Base-by-base conservation (phyloP, 139 green algal species). In the Chlorella sorokiniana region DNA sequence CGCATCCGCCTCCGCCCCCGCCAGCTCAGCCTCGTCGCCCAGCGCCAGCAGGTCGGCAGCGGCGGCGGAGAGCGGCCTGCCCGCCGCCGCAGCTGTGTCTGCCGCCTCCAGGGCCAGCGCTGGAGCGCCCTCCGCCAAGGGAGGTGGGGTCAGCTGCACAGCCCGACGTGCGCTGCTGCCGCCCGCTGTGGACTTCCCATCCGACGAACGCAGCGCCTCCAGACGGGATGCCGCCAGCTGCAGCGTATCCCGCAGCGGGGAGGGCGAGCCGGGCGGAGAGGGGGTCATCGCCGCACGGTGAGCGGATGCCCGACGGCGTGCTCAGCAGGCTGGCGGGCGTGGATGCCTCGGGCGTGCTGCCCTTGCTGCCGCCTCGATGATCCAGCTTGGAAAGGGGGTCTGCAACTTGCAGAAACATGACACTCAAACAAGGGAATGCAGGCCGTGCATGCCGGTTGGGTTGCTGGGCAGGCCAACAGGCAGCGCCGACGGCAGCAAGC, bases 1-100 rank as follows among this genome's bases (percentile, higher is more conserved):
- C 44, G 41, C 23, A 27, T 76, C 77, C 0, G 77, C 63, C 25
- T 82, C 77, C 0, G 44, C 77, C 25, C 71, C 59, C 10, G 76
- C 45, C 44, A 82, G 77, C 77, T 82, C 59, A 2, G 77, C 77
- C 10, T 82, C 63, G 77, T 82, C 77, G 1, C n/a, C 42, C 63
- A 82, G 64, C 10, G 77, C 52, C 35, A 82, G 41, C 64, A 82
- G 61, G 8, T 76, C 38, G 18, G 51, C 61, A 29, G 4, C 73
- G 2, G 73, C 37, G 3, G 65, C 51, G 27, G 29, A 25, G 51
- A 16, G 1, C 18, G 2, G 25, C 35, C 51, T 33, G 29, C 51
- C 51, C 4, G 74, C 74, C 33, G 74, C 40, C 22, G 56, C 48
- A 59, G 48, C 11, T 59, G 48, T 59, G 48, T 11, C 48, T 16